Evolutionary conservation across 768 basidiomycete genomes (phyloP), one percentile per base, ranked within the genome.

Genomic region (Galerina sulciceps): DNA sequence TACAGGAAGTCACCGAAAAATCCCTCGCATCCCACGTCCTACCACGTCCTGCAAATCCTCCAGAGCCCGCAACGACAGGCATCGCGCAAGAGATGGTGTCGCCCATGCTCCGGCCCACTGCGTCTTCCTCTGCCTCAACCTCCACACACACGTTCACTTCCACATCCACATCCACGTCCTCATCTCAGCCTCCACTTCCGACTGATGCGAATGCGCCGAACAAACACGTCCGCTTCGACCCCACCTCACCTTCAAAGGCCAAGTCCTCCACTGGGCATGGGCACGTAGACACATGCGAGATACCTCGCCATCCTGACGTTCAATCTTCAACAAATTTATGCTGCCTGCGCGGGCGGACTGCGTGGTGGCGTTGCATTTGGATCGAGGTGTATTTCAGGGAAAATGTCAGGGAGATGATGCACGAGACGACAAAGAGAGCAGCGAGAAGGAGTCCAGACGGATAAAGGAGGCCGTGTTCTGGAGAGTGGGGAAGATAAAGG

Each of bases 231-330:
- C 79, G 84, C 36, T 88, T 89, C 66, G 68, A 71, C 6, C n/a
- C n/a, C n/a, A 81, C 84, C 43, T 64, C 67, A 22, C 55, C 72
- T 4, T 56, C 71, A 2, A 74, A 73, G 51, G 53, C 71, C 8
- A 76, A 75, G 50, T 47, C 73, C 10, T 57, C 63, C 9, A 18
- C 65, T 1, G 31, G 71, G 11, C n/a, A n/a, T n/a, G n/a, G n/a
- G n/a, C n/a, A 80, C 78, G 44, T 87, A 86, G 63, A 76, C 81
- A 13, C 95, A 98, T 72, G 90, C 89, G 0, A 83, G 89, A 48
- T 99, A 99, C 75, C 99, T 98, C 71, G 87, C 93, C 13, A 81
- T 90, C 5, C 94, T 97, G 68, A 97, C 97, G 0, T 88, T 98
- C 64, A 98, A 98, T 71, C n/a, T n/a, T n/a, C n/a, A n/a, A n/a